Conservation (phyloP, 2,329 filamentous ascomycete species). For the Mariannaea sp. region DNA sequence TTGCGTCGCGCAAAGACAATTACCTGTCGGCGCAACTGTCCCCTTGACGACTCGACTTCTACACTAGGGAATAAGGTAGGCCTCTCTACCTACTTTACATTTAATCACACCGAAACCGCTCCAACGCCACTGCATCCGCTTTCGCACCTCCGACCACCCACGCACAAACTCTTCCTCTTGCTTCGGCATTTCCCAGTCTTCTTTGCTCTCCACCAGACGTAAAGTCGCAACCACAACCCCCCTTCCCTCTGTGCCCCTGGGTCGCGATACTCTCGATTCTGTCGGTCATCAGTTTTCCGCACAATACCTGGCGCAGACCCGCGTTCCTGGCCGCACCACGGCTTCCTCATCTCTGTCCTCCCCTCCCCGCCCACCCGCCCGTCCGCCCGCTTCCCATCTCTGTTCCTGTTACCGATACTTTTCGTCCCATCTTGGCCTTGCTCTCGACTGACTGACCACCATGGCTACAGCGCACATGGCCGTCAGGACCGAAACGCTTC, state of each 20-base stretch:
- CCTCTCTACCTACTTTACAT: conserved; percentile 16
- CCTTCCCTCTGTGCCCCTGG: conserved; percentile 22
- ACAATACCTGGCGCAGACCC: conserved; percentile 31
- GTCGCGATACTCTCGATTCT: conserved; percentile 20
- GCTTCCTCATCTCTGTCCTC: conserved; percentile 28
- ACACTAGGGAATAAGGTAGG: conserved; percentile 21
- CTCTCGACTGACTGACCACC: conserved; percentile 38
- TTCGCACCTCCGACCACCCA: conserved; percentile 10
- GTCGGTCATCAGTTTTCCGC: conserved; percentile 26
- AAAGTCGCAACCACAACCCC: conserved; percentile 12
- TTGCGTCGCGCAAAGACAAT: conserved; percentile 4
- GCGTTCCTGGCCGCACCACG: conserved; percentile 18
- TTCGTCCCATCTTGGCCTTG: conserved; percentile 22
- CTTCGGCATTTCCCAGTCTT: conserved; percentile 12
- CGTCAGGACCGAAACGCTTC: conserved; percentile 56
- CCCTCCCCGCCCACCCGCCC: conserved; percentile 20
- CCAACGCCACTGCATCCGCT: conserved; percentile 29
- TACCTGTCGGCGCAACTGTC: conserved; percentile 15
- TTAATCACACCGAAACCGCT: conserved; percentile 17
- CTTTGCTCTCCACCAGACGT: conserved; percentile 12
- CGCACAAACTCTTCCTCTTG: background rate
- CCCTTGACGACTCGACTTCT: conserved; percentile 1
- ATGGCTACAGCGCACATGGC: conserved; percentile 55
- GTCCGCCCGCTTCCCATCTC: conserved; percentile 29
- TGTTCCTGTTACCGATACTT: conserved; percentile 17